phyloP scores from a whole-genome alignment of 495 filamentous ascomycete species.

The Aspergillus sparsus region DNA sequence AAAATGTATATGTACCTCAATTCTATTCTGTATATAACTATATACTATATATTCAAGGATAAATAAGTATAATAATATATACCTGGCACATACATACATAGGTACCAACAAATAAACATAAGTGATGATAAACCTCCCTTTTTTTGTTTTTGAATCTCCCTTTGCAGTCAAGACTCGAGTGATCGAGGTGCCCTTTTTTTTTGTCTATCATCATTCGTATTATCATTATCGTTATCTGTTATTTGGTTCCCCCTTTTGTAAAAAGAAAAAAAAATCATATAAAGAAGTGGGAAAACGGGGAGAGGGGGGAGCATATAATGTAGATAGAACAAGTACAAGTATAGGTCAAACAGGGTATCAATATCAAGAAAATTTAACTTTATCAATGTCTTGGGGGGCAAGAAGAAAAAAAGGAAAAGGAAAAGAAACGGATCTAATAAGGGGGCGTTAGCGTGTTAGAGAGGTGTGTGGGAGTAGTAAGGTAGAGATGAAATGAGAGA shows the following conservation, averaged over 20 bases:
- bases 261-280: not conserved
- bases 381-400: too few species aligned
- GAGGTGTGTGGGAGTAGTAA: not conserved
- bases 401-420: not conserved
- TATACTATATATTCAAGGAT: too few species aligned
- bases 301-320: not conserved
- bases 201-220: slow-evolving; percentile 10
- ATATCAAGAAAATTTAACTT: not conserved
- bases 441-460: not conserved
- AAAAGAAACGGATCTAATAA: not conserved
- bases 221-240: slow-evolving; percentile 12
- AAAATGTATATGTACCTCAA: not conserved
- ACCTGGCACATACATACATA: too few species aligned
- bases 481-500: not conserved
- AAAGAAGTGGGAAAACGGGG: not conserved
- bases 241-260: too few species aligned
- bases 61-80: too few species aligned
- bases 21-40: too few species aligned
- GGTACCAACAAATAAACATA: too few species aligned
- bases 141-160: not conserved
- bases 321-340: not conserved
- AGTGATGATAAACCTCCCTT: too few species aligned
- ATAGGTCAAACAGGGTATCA: slow-evolving; percentile 12
- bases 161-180: not conserved
- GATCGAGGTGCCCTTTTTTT: not conserved